phyloP scores from a whole-genome alignment of 768 basidiomycete genomes.

The Brasilioporus rufonigricans region DNA sequence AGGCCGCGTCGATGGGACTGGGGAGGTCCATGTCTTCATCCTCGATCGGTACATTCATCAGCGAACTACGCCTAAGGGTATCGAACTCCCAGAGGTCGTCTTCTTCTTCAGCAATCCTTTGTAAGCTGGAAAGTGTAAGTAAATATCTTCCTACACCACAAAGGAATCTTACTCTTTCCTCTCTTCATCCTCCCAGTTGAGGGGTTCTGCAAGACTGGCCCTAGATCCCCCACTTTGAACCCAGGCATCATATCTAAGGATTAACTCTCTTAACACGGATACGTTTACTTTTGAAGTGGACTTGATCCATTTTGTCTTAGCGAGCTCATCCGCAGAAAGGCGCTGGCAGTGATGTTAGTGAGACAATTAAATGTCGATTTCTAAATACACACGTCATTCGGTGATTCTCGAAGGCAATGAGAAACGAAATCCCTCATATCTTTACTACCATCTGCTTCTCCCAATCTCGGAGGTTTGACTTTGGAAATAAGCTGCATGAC shows the following conservation, averaged over 20 bases:
- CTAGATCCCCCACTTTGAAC: slow-evolving; percentile 63
- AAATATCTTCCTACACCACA: not conserved
- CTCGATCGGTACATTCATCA: slow-evolving; percentile 19
- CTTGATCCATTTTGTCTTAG: slow-evolving; percentile 90
- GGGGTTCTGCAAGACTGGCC: slow-evolving; percentile 70
- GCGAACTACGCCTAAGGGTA: slow-evolving; percentile 51
- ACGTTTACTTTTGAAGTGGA: slow-evolving; percentile 63
- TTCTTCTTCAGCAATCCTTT: slow-evolving; percentile 23
- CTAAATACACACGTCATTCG: slow-evolving; percentile 59
- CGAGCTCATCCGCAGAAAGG: slow-evolving; percentile 83
- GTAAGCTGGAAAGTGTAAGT: slow-evolving; percentile 16
- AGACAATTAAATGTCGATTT: not conserved
- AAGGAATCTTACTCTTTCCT: slow-evolving; percentile 43
- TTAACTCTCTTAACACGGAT: slow-evolving; percentile 73
- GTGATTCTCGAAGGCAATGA: slow-evolving; percentile 76
- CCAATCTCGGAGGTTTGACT: slow-evolving; percentile 75
- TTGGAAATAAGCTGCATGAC: slow-evolving; percentile 90
- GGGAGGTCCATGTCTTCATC: slow-evolving; percentile 24
- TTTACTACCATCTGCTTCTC: slow-evolving; percentile 75
- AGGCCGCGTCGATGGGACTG: slow-evolving; percentile 12
- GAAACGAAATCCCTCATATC: slow-evolving; percentile 89
- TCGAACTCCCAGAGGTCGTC: slow-evolving; percentile 76
- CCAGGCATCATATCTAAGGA: slow-evolving; percentile 77
- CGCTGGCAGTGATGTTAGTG: slow-evolving; percentile 49
- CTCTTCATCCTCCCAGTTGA: slow-evolving; percentile 72